Conservation (phyloP, 345 rosid genomes). For the Mangifera indica region DNA sequence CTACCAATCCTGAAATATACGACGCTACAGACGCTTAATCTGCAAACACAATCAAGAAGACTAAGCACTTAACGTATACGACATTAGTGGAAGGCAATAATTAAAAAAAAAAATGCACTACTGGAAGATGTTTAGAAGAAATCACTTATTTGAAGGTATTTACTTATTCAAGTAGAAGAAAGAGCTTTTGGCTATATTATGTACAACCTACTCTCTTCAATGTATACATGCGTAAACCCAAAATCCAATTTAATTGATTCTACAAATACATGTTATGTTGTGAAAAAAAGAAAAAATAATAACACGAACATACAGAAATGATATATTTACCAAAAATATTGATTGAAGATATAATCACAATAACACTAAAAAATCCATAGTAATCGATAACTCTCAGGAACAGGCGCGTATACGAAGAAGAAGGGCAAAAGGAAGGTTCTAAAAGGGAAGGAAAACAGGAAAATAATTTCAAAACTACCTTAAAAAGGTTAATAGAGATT, state of each 20-base stretch:
- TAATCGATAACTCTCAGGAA: too few species aligned
- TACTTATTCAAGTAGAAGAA: neutral
- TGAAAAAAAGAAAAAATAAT: neutral
- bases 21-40: slow-evolving; percentile 14
- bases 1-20: slow-evolving; percentile 10
- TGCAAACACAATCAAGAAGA: slow-evolving; percentile 5
- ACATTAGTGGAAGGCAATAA: neutral
- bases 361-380: neutral
- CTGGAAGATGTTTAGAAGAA: neutral
- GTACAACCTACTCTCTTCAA: neutral
- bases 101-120: neutral
- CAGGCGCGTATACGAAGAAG: neutral
- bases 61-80: neutral
- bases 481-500: neutral
- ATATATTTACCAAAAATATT: neutral
- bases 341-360: too few species aligned
- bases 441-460: too few species aligned
- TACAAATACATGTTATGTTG: neutral
- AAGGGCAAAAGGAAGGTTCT: neutral
- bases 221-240: neutral
- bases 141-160: too few species aligned
- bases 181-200: neutral
- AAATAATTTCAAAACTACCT: neutral
- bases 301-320: neutral
- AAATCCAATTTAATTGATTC: neutral